Evolutionary conservation across 2,329 filamentous ascomycete genomes (phyloP).

Genomic region (Gliomastix tumulicola): DNA sequence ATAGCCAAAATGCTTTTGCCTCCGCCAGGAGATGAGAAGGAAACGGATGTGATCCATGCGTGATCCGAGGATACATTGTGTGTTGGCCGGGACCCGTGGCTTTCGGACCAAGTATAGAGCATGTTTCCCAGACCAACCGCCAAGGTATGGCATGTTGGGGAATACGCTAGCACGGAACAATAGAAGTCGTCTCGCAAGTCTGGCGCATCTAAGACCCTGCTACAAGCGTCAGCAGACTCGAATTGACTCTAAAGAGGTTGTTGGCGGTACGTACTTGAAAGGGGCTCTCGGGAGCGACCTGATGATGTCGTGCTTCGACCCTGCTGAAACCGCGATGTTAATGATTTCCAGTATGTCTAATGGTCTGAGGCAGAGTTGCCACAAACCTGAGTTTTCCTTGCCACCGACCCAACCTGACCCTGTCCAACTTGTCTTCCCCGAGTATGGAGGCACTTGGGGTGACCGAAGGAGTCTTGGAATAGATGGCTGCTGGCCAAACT

Average conservation of each 20-base stretch:
- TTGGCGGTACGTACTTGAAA: slow-evolving; percentile 57
- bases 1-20: slow-evolving; percentile 76
- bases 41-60: slow-evolving; percentile 71
- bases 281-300: slow-evolving; percentile 65
- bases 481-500: slow-evolving; percentile 31
- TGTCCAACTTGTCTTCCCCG: slow-evolving; percentile 5
- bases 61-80: slow-evolving; percentile 16
- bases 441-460: no score
- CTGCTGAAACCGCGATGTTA: no score
- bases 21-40: slow-evolving; percentile 77
- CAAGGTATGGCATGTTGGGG: slow-evolving; percentile 62
- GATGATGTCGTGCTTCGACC: no score
- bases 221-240: background rate
- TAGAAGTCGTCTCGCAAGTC: slow-evolving; percentile 93
- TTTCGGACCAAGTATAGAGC: slow-evolving; percentile 87
- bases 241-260: background rate
- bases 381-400: slow-evolving; percentile 2
- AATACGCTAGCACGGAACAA: slow-evolving; percentile 86
- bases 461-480: no score
- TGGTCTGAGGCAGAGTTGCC: no score
- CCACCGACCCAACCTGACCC: slow-evolving; percentile 4
- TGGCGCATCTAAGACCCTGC: slow-evolving; percentile 81
- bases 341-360: no score
- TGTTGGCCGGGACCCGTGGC: slow-evolving; percentile 51
- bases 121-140: slow-evolving; percentile 75